Conservation (phyloP, 176 grass and related monocot genomes). For the Oryza punctata region DNA sequence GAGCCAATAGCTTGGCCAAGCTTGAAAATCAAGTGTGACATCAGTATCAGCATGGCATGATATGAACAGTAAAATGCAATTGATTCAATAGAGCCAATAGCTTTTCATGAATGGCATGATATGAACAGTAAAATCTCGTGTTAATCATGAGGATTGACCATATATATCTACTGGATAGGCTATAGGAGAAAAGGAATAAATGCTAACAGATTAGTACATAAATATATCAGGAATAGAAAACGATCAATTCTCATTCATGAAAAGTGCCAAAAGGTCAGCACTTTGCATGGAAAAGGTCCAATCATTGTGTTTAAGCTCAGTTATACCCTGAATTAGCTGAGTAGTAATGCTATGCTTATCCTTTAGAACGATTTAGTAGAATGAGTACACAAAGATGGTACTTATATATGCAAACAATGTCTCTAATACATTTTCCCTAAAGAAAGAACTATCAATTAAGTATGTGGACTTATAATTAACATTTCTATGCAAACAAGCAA, state of each 20-base stretch:
- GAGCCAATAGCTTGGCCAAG: conserved; percentile 83
- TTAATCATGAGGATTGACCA: not conserved
- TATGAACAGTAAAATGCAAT: conserved; percentile 3
- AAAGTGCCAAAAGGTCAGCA: not conserved
- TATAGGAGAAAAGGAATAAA: not conserved
- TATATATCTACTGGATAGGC: not conserved
- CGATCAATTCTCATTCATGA: conserved; percentile 3
- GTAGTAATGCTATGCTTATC: not conserved
- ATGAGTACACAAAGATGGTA: not conserved
- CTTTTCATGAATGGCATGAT: not conserved
- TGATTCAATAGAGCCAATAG: too few relatives aligned
- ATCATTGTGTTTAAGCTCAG: not conserved
- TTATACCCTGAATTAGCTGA: not conserved
- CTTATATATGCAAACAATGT: not conserved
- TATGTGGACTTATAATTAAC: not conserved
- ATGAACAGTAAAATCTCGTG: not conserved
- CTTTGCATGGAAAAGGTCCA: not conserved
- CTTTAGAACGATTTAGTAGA: not conserved
- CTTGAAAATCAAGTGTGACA: conserved; percentile 44
- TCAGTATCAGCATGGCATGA: not conserved
- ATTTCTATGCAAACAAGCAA: conserved; percentile 19
- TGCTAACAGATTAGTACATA: not conserved
- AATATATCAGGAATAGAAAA: not conserved
- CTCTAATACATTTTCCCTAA: not conserved
- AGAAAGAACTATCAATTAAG: conserved; percentile 3